phyloP scores from a whole-genome alignment of 129 eudicot species.

The Saposhnikovia divaricata region DNA sequence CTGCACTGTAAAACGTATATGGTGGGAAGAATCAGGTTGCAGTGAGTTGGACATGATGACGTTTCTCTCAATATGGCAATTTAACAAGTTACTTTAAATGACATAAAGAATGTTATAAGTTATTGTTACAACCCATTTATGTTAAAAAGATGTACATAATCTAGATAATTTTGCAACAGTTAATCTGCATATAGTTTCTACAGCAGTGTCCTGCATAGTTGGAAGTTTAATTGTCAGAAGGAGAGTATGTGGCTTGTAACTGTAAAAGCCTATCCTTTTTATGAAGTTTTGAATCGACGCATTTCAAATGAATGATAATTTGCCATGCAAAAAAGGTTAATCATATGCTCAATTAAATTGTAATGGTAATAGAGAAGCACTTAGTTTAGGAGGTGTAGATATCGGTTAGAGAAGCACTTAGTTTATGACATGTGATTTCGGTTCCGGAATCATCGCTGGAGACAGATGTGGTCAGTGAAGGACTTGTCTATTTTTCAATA shows the following conservation, averaged over 20 bases:
- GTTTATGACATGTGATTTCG: background rate
- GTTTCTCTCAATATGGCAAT: background rate
- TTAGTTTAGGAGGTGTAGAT: background rate
- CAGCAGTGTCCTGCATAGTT: background rate
- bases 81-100: background rate
- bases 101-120: background rate
- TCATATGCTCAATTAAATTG: background rate
- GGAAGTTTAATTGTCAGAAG: background rate
- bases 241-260: background rate
- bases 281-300: background rate
- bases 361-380: background rate
- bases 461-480: background rate
- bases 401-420: background rate
- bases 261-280: background rate
- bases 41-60: background rate
- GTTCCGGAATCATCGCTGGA: background rate
- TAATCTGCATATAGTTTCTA: background rate
- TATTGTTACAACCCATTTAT: background rate
- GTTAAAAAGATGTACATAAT: background rate
- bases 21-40: background rate
- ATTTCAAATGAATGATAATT: background rate
- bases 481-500: background rate
- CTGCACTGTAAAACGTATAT: background rate
- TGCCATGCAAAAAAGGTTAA: background rate
- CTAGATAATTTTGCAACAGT: background rate